Conservation (phyloP, 2,329 filamentous ascomycete genomes). For the Tolypocladium nubicola region DNA sequence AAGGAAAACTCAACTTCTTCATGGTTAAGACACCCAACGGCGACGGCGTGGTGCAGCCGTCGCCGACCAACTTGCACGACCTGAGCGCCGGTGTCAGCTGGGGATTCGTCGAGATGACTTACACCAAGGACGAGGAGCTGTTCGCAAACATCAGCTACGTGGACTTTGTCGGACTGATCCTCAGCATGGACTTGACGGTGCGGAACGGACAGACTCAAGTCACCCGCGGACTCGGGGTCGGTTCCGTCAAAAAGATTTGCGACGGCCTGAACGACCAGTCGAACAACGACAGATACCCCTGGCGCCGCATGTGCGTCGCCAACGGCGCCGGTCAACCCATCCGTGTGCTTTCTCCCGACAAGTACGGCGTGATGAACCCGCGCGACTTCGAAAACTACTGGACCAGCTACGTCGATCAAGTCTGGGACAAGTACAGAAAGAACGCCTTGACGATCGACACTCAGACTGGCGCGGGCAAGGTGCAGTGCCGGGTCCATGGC, state of each 20-base stretch:
- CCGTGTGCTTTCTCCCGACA: slow-evolving; percentile 33
- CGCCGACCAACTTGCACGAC: slow-evolving; percentile 30
- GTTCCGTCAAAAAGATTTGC: slow-evolving; percentile 29
- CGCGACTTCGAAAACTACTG: slow-evolving; percentile 30
- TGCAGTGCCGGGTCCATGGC: slow-evolving; percentile 26
- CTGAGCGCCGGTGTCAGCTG: slow-evolving; percentile 32
- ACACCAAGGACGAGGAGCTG: slow-evolving; percentile 24
- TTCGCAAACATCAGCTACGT: slow-evolving; percentile 41
- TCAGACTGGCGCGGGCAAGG: slow-evolving; percentile 25
- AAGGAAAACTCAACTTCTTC: slow-evolving; percentile 30
- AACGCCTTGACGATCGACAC: slow-evolving; percentile 31
- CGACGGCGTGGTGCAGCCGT: slow-evolving; percentile 36
- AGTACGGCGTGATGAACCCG: slow-evolving; percentile 24
- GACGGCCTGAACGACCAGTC: slow-evolving; percentile 26
- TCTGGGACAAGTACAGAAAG: slow-evolving; percentile 31
- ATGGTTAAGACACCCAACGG: slow-evolving; percentile 20
- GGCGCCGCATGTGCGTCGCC: slow-evolving; percentile 33
- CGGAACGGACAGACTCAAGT: slow-evolving; percentile 20
- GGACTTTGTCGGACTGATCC: slow-evolving; percentile 38
- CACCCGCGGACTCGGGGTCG: slow-evolving; percentile 26
- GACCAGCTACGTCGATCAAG: slow-evolving; percentile 31
- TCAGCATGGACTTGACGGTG: slow-evolving; percentile 36
- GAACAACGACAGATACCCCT: slow-evolving; percentile 26
- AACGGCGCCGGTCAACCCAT: slow-evolving; percentile 23
- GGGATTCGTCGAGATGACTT: slow-evolving; percentile 40